Evolutionary conservation across 2,329 filamentous ascomycete genomes (phyloP), one percentile per base, ranked within the genome.

Genomic region (Fusarium armeniacum): DNA sequence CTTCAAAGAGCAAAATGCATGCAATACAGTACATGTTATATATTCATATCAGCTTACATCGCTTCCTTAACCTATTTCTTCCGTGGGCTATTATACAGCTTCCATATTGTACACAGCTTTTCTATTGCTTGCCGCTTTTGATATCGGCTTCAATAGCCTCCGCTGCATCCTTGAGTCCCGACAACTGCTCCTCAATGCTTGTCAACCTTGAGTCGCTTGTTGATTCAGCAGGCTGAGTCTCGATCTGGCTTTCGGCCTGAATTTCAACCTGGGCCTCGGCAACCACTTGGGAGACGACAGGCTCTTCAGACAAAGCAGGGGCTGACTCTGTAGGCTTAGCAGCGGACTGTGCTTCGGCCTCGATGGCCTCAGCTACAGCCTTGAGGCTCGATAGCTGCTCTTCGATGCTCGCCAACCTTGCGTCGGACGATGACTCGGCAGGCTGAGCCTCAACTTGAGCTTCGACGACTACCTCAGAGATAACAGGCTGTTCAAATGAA

Each of bases 91-190:
- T 72, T 71, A 68, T 71, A 67, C 65, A 66, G 67, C 40, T 60
- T 52, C 45, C 61, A 67, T 73, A 74, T 73, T 71, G 69, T 71
- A 76, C 72, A 72, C 51, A 59, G 58, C 67, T 61, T 65, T 58
- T 71, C 66, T 72, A 68, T 62, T 69, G 45, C 67, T 74, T 65
- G 52, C 51, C 55, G n/a, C 67, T 46, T 43, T 72, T 67, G 43
- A 74, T 62, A 30, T 73, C 63, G 11, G 65, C 62, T 67, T 74
- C 74, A 20, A 74, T 67, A 40, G 71, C 72, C 20, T 53, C 40
- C 4, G 72, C 66, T 13, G 63, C 67, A 35, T 64, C 57, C 30
- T 61, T 67, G n/a, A 71, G 57, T 20, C 64, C 60, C 4, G 67
- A 60, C 40, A 74, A 35, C 41, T 74, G 63, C 38, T 71, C 67